Evolutionary conservation across 2,329 filamentous ascomycete species (phyloP), one percentile per base, ranked within the genome.

Genomic region (Penicillium digitatum): DNA sequence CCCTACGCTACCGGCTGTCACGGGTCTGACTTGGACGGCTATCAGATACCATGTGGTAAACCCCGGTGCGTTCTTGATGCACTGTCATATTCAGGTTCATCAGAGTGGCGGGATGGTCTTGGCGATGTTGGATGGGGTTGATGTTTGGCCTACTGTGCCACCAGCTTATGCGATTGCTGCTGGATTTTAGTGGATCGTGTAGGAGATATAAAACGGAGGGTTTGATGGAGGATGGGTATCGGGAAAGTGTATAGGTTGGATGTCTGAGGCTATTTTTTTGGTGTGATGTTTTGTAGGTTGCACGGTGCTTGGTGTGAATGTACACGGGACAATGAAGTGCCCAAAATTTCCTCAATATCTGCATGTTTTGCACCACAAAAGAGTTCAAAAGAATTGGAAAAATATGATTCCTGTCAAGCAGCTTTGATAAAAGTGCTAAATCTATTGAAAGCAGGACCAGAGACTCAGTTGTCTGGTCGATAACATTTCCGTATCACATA

Each of bases 41-140:
- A 59, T 80, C 4, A 57, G 79, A 27, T 82, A 82, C 54, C 72
- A 78, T 32, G 76, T 76, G 7, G 66, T 71, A 1, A 79, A 78
- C 47, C 78, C 79, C 0, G 79, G 79, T 0, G 73, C 78, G 0
- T 82, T 74, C 52, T 66, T 82, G 58, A 58, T 82, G 48, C 79
- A 82, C 63, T 82, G 80, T 55, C 79, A 82, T 65, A 74, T 81
- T 12, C 72, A 81, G 64, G 72, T 71, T 34, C 80, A 82, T 69
- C 64, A 80, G 46, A 71, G 68, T 44, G 78, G 78, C 0, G 79
- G 78, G 0, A 81, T 82, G 79, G 73, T 72, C 0, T 67, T 81
- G 52, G 74, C 74, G 0, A 70, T 81, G 14, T 57, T 81, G 47
- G 79, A 82, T 64, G 79, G 78, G 0, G 69, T 79, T 22, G 78